phyloP scores from a whole-genome alignment of 2,329 filamentous ascomycete genomes.

The Fusarium sp. region DNA sequence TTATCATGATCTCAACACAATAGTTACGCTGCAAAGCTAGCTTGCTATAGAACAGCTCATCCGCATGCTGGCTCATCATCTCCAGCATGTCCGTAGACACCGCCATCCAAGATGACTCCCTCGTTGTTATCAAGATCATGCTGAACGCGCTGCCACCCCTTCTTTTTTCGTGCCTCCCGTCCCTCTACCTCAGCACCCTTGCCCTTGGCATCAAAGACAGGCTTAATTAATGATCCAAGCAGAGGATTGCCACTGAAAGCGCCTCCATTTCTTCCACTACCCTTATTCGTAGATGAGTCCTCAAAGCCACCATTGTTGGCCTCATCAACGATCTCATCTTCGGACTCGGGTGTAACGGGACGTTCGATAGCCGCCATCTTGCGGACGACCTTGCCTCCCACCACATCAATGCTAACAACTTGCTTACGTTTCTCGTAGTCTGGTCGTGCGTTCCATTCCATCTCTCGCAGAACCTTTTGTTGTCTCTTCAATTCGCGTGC shows the following conservation, averaged over 20 bases:
- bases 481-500: conserved; percentile 86
- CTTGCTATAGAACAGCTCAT: not conserved
- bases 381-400: conserved; percentile 79
- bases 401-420: conserved; percentile 86
- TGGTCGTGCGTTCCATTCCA: conserved; percentile 85
- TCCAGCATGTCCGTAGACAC: conserved; percentile 57
- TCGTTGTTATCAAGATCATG: conserved; percentile 70
- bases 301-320: conserved; percentile 47
- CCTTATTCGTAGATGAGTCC: conserved; percentile 52
- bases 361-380: conserved; percentile 74
- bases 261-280: conserved; percentile 56
- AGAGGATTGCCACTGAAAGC: conserved; percentile 77
- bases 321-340: conserved; percentile 52
- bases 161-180: conserved; percentile 57
- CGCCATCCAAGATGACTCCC: conserved; percentile 67
- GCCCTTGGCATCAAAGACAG: conserved; percentile 66
- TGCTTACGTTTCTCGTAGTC: conserved; percentile 91
- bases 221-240: conserved; percentile 72
- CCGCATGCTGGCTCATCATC: conserved; percentile 56
- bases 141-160: conserved; percentile 69
- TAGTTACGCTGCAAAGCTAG: not conserved
- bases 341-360: conserved; percentile 63
- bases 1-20: not conserved
- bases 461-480: conserved; percentile 83
- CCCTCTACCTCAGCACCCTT: conserved; percentile 56